Evolutionary conservation across 495 filamentous ascomycete genomes (phyloP).

Genomic region (Evansstolkia leycettana): DNA sequence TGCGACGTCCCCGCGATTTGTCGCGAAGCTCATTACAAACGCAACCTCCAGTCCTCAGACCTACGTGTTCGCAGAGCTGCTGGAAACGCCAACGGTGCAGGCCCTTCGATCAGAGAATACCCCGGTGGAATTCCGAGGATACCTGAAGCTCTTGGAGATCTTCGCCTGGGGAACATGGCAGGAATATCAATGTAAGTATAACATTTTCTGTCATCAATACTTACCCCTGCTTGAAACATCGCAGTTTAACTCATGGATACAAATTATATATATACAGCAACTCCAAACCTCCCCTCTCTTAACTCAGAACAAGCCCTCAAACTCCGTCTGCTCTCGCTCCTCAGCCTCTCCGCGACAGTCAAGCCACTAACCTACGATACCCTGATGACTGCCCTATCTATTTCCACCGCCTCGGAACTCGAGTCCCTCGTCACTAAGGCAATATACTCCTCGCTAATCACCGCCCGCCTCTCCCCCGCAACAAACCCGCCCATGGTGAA

Average conservation of each 20-base stretch:
- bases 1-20: conserved; percentile 69
- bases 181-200: conserved; percentile 51
- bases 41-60: conserved; percentile 80
- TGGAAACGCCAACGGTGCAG: conserved; percentile 72
- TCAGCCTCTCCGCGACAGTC: conserved; percentile 54
- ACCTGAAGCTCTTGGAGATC: conserved; percentile 70
- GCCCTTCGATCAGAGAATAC: conserved; percentile 41
- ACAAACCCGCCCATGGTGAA: conserved; percentile 50
- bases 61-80: conserved; percentile 89
- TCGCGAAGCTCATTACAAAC: conserved; percentile 74
- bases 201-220: neutral
- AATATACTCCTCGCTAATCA: conserved; percentile 75
- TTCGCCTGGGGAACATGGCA: conserved; percentile 89
- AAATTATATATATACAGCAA: conserved; percentile 23
- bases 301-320: conserved; percentile 65
- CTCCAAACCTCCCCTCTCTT: conserved; percentile 54
- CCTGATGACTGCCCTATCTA: conserved; percentile 53
- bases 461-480: conserved; percentile 68
- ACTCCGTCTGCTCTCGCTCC: conserved; percentile 80
- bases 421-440: conserved; percentile 84
- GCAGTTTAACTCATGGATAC: too few species aligned
- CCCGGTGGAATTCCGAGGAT: conserved; percentile 35
- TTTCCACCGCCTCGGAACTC: conserved; percentile 55
- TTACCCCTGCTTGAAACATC: too few species aligned
- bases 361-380: conserved; percentile 59